Evolutionary conservation across 352 stramenopile species (phyloP).

Genomic region (Pythium volutum): DNA sequence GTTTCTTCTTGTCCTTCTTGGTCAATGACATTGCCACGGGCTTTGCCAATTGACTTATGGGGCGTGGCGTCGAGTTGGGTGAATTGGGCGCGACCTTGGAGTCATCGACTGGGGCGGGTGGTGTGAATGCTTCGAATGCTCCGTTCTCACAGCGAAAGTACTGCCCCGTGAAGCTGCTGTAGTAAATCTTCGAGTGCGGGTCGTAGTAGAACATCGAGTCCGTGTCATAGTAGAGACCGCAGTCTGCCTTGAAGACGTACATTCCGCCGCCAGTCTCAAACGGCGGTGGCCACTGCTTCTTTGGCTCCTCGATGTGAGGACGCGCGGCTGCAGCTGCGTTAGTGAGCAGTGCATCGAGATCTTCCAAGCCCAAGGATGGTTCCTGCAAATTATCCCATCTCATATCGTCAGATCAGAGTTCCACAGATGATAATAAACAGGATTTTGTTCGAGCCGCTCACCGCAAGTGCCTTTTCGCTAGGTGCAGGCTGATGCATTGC

Average conservation of each 20-base stretch:
- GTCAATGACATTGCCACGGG: slow-evolving; percentile 22
- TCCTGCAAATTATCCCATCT: background rate
- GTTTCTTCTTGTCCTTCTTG: slow-evolving; percentile 68
- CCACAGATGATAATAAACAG: background rate
- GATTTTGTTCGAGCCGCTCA: background rate
- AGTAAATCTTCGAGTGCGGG: slow-evolving; percentile 67
- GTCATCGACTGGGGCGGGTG: slow-evolving; percentile 51
- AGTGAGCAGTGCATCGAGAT: slow-evolving; percentile 61
- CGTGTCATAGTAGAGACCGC: slow-evolving; percentile 72
- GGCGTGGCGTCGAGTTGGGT: background rate
- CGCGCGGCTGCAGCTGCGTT: slow-evolving; percentile 53
- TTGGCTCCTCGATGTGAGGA: slow-evolving; percentile 59
- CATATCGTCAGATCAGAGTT: background rate
- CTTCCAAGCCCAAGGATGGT: slow-evolving; percentile 23
- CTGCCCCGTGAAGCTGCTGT: slow-evolving; percentile 59
- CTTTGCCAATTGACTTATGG: background rate
- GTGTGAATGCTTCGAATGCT: slow-evolving; percentile 45
- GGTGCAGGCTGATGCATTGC: slow-evolving; percentile 16
- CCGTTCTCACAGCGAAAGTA: slow-evolving; percentile 55
- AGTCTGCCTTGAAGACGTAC: slow-evolving; percentile 67
- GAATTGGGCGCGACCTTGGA: background rate
- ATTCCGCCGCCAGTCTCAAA: slow-evolving; percentile 78
- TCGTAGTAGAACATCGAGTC: slow-evolving; percentile 88
- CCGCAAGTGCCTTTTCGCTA: background rate
- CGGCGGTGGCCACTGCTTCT: slow-evolving; percentile 71